phyloP scores from a whole-genome alignment of 331 rosid species.

The Quercus phellos region DNA sequence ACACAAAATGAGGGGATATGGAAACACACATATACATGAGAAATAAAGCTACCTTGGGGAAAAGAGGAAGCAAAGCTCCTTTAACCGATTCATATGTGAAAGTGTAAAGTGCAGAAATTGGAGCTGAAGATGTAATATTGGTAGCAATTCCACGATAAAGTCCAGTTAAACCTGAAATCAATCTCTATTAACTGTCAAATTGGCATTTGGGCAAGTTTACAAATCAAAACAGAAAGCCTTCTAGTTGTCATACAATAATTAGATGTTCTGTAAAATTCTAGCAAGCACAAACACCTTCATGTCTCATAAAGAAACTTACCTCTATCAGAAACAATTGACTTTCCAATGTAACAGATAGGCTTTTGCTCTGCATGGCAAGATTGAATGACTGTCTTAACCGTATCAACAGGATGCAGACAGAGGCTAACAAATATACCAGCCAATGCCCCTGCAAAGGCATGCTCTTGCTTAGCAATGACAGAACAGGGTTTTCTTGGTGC shows the following conservation, averaged over 20 bases:
- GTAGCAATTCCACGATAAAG: constrained; percentile 90
- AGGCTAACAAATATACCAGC: constrained; percentile 89
- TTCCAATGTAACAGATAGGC: constrained; percentile 70
- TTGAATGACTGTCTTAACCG: constrained; percentile 84
- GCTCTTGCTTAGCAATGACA: constrained; percentile 61
- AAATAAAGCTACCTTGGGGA: constrained; percentile 56
- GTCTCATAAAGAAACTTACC: constrained; percentile 46
- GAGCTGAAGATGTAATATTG: constrained; percentile 85
- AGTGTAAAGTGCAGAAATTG: constrained; percentile 87
- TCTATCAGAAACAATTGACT: constrained; percentile 82
- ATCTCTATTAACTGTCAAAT: constrained; percentile 18
- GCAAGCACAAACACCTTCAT: not conserved
- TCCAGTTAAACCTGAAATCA: constrained; percentile 76
- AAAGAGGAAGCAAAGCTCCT: constrained; percentile 78
- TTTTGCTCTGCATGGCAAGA: constrained; percentile 64
- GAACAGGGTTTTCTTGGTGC: constrained; percentile 33
- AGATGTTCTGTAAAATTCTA: constrained; percentile 3
- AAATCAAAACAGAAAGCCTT: constrained; percentile 10
- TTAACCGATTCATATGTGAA: constrained; percentile 90
- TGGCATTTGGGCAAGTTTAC: constrained; percentile 13
- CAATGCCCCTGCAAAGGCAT: constrained; percentile 95
- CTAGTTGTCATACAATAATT: constrained; percentile 11
- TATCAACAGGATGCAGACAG: constrained; percentile 92
- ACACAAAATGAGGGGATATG: constrained; percentile 3
- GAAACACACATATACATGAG: constrained; percentile 2